Evolutionary conservation across 257 asterid species (phyloP).

Genomic region (Nemophila menziesii): DNA sequence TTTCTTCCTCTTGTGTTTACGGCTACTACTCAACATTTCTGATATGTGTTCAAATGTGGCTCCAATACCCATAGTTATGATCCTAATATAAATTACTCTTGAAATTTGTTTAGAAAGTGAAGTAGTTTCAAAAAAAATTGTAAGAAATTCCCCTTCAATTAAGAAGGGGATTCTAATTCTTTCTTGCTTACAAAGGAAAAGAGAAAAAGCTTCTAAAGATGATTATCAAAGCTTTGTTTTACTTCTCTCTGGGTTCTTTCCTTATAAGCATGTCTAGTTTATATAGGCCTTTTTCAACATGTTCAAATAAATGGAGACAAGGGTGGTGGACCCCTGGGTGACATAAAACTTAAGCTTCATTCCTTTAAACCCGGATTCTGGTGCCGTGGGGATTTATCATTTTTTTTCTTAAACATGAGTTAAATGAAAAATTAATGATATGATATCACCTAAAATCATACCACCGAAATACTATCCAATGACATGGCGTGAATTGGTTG

Average conservation of each 20-base stretch:
- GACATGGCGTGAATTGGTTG: too few relatives aligned
- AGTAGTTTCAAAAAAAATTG: neutral
- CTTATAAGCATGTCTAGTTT: slow-evolving; percentile 8
- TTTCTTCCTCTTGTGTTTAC: slow-evolving; percentile 50
- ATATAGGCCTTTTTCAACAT: slow-evolving; percentile 26
- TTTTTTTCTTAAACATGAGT: too few relatives aligned
- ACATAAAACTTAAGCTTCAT: neutral
- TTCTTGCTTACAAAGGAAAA: slow-evolving; percentile 7
- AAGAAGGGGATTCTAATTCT: slow-evolving; percentile 14
- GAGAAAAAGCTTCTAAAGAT: slow-evolving; percentile 14
- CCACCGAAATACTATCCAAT: too few relatives aligned
- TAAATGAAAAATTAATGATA: too few relatives aligned
- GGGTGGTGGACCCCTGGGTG: slow-evolving; percentile 11
- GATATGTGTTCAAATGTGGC: slow-evolving; percentile 69
- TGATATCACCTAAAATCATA: too few relatives aligned
- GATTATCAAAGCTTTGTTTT: slow-evolving; percentile 12
- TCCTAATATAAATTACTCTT: neutral
- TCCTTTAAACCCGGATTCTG: too few relatives aligned
- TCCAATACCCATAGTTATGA: slow-evolving; percentile 49
- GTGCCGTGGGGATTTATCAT: too few relatives aligned
- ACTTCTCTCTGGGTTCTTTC: slow-evolving; percentile 16
- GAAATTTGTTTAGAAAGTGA: too few relatives aligned
- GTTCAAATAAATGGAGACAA: slow-evolving; percentile 12
- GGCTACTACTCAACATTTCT: slow-evolving; percentile 46
- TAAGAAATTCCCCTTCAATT: slow-evolving; percentile 2